These are phyloP conservation scores for Meyerozyma smithsonii DNA, from an alignment of 1,139 yeast genomes.

Conservation along the genomic window DNA sequence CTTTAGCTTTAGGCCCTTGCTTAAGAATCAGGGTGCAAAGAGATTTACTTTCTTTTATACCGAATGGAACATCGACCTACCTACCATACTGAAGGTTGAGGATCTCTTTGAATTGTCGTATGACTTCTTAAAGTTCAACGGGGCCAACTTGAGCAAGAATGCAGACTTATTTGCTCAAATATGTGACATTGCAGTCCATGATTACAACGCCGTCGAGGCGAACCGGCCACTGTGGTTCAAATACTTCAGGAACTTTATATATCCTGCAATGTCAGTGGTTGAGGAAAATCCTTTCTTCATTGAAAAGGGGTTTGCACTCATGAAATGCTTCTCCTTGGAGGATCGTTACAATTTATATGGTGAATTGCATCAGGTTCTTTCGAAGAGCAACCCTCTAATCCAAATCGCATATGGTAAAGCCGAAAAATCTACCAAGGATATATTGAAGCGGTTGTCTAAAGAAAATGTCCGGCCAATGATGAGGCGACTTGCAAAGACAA, in stretches of 20 bases:
- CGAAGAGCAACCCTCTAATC: slow-evolving; percentile 53
- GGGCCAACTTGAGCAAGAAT: slow-evolving; percentile 51
- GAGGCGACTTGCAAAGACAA: slow-evolving; percentile 71
- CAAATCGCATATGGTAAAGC: slow-evolving; percentile 65
- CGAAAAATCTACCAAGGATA: slow-evolving; percentile 77
- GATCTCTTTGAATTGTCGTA: slow-evolving; percentile 45
- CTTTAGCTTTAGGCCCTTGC: slow-evolving; percentile 30
- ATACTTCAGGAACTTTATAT: slow-evolving; percentile 59
- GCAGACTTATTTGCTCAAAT: slow-evolving; percentile 51
- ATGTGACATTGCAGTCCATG: slow-evolving; percentile 51
- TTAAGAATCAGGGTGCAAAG: slow-evolving; percentile 25
- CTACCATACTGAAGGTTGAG: slow-evolving; percentile 31
- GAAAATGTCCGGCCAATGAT: slow-evolving; percentile 77
- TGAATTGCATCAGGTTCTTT: slow-evolving; percentile 59
- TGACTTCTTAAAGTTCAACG: slow-evolving; percentile 50
- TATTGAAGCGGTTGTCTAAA: slow-evolving; percentile 80
- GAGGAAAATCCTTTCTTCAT: slow-evolving; percentile 60
- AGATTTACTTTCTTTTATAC: slow-evolving; percentile 45
- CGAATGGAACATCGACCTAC: slow-evolving; percentile 45
- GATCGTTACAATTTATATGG: slow-evolving; percentile 79
- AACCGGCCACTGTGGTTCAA: slow-evolving; percentile 50
- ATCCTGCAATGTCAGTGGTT: slow-evolving; percentile 62
- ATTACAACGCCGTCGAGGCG: slow-evolving; percentile 19
- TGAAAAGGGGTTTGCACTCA: slow-evolving; percentile 53
- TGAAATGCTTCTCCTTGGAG: slow-evolving; percentile 54